Evolutionary conservation across 192 early-diverging fungal species (phyloP), one percentile per base, ranked within the genome.

Genomic region (Rhizophagus prolifer): DNA sequence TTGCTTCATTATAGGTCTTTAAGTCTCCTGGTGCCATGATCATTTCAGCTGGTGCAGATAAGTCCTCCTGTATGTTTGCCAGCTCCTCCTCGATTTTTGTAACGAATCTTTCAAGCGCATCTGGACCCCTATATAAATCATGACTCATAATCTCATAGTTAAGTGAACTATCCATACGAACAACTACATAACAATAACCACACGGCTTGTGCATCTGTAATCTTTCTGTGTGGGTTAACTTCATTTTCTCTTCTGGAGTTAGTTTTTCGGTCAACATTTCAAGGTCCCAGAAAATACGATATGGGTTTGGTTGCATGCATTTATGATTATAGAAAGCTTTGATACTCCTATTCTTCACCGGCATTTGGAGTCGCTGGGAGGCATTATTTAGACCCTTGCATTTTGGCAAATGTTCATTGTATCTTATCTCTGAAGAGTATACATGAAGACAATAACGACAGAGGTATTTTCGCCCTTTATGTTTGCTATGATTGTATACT

Each of bases 401-500:
- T 68, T 68, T 68, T 68, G 38, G 13, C 2, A 12, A 1, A 68
- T 68, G 66, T 30, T 70, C 44, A 54, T 70, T 70, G 1, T 1
- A 70, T 70, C 44, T 4, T 70, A 1, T 70, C n/a, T 70, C 7
- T 23, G 21, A 1, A 26, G 68, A 70, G 3, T 50, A 70, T 70
- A 70, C 68, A 70, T 47, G 68, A 70, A 70, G 68, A 70, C 68
- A 70, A 70, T 25, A 70, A 4, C 28, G 68, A 19, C 68, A 70
- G n/a, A 70, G 68, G 3, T 70, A 70, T 70, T 70, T 70, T 70
- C 44, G 1, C 14, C 28, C 44, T 70, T 70, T 70, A 47, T 70
- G 44, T n/a, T 70, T 70, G n/a, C 68, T 70, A 70, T 70, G 68
- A 54, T 70, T 70, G 8, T 70, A 70, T 21, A 70, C 68, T 28